Conservation (phyloP, 805 yeast species). For the Saccharomyces kudriavzevii region DNA sequence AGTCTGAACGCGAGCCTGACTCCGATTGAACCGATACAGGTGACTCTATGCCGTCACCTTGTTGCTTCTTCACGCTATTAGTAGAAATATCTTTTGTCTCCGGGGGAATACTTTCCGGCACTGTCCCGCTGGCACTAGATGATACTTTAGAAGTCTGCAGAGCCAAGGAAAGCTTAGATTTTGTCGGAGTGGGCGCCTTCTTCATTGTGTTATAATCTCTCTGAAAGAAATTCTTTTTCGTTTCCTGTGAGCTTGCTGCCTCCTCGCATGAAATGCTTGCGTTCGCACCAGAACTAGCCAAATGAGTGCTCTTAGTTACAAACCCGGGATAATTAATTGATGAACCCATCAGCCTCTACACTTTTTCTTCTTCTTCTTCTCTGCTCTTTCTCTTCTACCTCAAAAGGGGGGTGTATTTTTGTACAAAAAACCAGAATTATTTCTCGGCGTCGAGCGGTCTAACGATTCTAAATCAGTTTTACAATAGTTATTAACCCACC, state of each 20-base stretch:
- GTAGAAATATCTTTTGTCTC: background rate
- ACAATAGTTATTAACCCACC: background rate
- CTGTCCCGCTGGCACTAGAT: background rate
- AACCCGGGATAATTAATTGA: slow-evolving; percentile 17
- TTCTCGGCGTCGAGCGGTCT: background rate
- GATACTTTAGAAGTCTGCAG: slow-evolving; percentile 8
- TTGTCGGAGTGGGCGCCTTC: slow-evolving; percentile 1
- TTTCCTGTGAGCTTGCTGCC: background rate
- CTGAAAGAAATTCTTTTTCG: background rate
- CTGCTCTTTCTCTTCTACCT: background rate
- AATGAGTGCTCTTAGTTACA: background rate
- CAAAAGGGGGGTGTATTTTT: background rate
- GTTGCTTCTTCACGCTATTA: background rate
- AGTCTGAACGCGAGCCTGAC: slow-evolving; percentile 1
- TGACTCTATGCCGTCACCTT: background rate
- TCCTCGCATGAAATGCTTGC: slow-evolving; percentile 2
- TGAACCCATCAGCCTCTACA: slow-evolving; percentile 10
- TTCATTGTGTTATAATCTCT: slow-evolving; percentile 1
- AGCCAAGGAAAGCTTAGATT: slow-evolving; percentile 24
- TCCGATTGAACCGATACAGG: slow-evolving; percentile 5
- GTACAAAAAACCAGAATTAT: background rate
- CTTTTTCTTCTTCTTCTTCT: background rate
- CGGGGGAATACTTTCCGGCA: background rate
- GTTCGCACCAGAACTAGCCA: background rate
- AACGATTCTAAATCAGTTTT: background rate